Conservation (phyloP, 106 monocot genomes). For the Allium fistulosum region DNA sequence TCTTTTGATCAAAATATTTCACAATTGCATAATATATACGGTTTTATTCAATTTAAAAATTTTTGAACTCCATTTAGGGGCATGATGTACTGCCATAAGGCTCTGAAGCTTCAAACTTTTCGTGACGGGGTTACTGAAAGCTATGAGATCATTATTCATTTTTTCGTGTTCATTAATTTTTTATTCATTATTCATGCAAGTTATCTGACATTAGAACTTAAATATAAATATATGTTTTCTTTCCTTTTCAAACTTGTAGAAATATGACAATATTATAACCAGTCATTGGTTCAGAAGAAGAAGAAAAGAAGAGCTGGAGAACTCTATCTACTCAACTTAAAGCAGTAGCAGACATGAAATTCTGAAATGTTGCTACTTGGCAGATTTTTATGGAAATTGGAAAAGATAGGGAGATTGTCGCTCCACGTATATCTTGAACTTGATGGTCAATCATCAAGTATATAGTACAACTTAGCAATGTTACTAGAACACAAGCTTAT, state of each 20-base stretch:
- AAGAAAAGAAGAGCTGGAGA: constrained; percentile 84
- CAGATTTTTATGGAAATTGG: constrained; percentile 88
- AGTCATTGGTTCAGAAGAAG: constrained; percentile 71
- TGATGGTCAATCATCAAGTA: constrained; percentile 99
- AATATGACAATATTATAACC: constrained; percentile 91
- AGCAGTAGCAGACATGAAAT: constrained; percentile 98
- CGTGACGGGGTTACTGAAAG: constrained; percentile 96
- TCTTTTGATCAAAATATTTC: constrained; percentile 1
- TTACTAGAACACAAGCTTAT: too few species aligned
- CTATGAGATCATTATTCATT: constrained; percentile 23
- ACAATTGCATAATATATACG: not conserved
- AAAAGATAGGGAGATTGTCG: constrained; percentile 91
- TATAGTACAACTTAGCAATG: too few species aligned
- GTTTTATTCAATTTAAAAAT: not conserved
- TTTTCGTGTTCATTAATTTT: not conserved
- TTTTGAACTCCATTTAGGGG: constrained; percentile 70
- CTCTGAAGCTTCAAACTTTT: constrained; percentile 93
- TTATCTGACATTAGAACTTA: too few species aligned
- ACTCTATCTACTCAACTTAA: constrained; percentile 87
- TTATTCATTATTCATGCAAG: not conserved
- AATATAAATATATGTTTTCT: not conserved
- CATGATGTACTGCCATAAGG: constrained; percentile 97
- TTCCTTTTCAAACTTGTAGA: constrained; percentile 35
- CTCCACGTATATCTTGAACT: constrained; percentile 93
- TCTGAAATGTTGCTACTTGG: constrained; percentile 90